Evolutionary conservation across 2,329 filamentous ascomycete genomes (phyloP).

Genomic region (Exophiala phaeomuriformis): DNA sequence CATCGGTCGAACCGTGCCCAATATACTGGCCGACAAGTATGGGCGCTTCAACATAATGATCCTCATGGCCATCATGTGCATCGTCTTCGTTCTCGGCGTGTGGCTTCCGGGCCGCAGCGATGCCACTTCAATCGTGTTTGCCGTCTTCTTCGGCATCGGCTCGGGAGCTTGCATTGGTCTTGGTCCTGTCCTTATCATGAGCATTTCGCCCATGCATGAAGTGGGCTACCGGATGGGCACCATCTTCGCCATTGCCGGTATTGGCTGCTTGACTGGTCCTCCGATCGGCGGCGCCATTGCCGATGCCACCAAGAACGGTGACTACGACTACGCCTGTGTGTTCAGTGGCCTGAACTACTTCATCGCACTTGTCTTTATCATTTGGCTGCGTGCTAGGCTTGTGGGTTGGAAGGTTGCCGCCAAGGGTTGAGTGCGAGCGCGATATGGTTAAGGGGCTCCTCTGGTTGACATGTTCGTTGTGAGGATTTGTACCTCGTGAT

Average conservation of each 20-base stretch:
- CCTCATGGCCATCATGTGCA: constrained; percentile 34
- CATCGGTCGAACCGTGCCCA: constrained; percentile 30
- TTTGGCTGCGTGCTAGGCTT: no score
- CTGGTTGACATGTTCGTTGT: no score
- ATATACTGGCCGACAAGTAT: constrained; percentile 29
- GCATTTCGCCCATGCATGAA: constrained; percentile 7
- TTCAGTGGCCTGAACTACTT: no score
- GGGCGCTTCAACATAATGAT: constrained; percentile 26
- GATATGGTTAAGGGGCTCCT: no score
- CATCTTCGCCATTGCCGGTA: constrained; percentile 1
- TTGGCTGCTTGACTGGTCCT: constrained; percentile 5
- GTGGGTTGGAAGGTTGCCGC: no score
- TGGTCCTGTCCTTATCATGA: constrained; percentile 44
- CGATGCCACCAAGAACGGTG: no score
- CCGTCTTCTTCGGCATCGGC: constrained; percentile 60
- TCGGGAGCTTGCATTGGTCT: constrained; percentile 57
- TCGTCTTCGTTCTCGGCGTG: constrained; percentile 45
- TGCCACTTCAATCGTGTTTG: constrained; percentile 55
- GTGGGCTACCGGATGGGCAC: constrained; percentile 1
- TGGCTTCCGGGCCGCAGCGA: constrained; percentile 49
- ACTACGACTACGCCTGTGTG: no score
- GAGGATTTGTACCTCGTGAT: no score
- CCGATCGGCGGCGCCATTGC: constrained; percentile 9
- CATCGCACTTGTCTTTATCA: no score
- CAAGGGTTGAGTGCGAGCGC: no score